These are phyloP conservation scores for Arabis alpina DNA, from an alignment of 345 rosid genomes.

Conservation along the genomic window DNA sequence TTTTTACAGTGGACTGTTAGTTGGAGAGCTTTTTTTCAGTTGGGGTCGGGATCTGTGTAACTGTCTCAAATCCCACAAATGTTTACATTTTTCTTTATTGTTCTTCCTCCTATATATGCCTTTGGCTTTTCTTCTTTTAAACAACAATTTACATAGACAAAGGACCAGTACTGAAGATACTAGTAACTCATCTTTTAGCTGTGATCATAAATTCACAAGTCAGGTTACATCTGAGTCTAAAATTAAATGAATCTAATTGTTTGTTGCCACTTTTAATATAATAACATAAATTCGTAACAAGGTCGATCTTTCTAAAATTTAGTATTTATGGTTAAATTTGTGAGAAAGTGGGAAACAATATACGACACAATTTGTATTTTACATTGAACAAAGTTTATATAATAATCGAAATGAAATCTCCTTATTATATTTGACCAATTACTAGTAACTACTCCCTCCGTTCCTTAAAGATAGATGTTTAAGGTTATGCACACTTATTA, in stretches of 20 bases:
- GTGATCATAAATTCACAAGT: slow-evolving; percentile 13
- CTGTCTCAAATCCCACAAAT: slow-evolving; percentile 22
- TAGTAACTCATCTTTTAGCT: slow-evolving; percentile 7
- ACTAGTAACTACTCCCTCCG: neutral
- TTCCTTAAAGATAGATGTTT: too few relatives aligned
- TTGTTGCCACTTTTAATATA: slow-evolving; percentile 12
- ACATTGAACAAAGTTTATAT: neutral
- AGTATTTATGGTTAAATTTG: neutral
- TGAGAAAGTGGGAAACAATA: neutral
- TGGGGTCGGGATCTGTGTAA: slow-evolving; percentile 39
- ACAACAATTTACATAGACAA: neutral
- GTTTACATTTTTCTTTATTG: slow-evolving; percentile 12
- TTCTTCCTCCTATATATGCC: slow-evolving; percentile 1
- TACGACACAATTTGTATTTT: neutral
- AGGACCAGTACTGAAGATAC: slow-evolving; percentile 19
- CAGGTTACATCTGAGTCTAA: slow-evolving; percentile 6
- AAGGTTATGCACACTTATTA: too few relatives aligned
- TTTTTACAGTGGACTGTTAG: slow-evolving; percentile 28
- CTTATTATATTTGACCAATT: neutral
- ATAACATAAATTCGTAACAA: neutral
- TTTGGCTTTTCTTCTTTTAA: neutral
- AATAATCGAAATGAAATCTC: neutral
- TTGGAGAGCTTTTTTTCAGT: slow-evolving; percentile 34
- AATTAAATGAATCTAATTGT: slow-evolving; percentile 16
- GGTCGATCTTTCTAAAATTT: neutral